Conservation (phyloP, 768 basidiomycete genomes). For the Lactarius pseudohatsudake region DNA sequence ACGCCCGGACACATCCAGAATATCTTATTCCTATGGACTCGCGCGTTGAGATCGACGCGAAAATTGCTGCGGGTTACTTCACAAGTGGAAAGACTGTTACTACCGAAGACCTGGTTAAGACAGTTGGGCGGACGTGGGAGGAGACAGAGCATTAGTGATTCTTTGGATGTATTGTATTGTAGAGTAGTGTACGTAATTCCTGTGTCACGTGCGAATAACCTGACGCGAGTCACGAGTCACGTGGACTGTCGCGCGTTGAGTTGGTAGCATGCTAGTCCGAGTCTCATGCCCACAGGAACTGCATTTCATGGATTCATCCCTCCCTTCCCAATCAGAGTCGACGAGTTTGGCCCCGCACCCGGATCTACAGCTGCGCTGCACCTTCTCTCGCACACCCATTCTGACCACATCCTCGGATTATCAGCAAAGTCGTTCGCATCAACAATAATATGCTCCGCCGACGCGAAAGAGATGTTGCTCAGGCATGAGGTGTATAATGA, state of each 20-base stretch:
- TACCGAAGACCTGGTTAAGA: slow-evolving; percentile 78
- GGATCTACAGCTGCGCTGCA: slow-evolving; percentile 48
- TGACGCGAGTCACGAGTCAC: not conserved
- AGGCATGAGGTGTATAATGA: slow-evolving; percentile 70
- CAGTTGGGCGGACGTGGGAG: slow-evolving; percentile 88
- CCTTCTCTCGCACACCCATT: slow-evolving; percentile 87
- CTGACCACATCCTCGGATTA: slow-evolving; percentile 82
- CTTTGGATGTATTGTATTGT: not conserved
- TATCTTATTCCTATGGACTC: slow-evolving; percentile 89
- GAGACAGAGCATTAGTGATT: slow-evolving; percentile 73
- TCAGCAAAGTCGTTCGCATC: slow-evolving; percentile 72
- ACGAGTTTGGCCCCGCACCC: slow-evolving; percentile 61
- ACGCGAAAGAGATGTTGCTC: slow-evolving; percentile 86
- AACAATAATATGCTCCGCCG: slow-evolving; percentile 71
- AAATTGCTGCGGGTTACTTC: slow-evolving; percentile 94
- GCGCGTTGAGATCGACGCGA: slow-evolving; percentile 93
- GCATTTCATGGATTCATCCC: slow-evolving; percentile 73
- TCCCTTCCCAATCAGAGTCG: slow-evolving; percentile 83
- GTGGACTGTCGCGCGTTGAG: not conserved
- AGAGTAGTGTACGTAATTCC: slow-evolving; percentile 12
- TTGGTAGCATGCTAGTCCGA: not conserved
- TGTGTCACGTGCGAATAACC: not conserved
- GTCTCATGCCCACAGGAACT: slow-evolving; percentile 68
- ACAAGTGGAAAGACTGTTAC: slow-evolving; percentile 74
- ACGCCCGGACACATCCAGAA: slow-evolving; percentile 41